These are phyloP conservation scores for Mortierella sp. DNA, from an alignment of 371 early-diverging fungal genomes.

Conservation along the genomic window DNA sequence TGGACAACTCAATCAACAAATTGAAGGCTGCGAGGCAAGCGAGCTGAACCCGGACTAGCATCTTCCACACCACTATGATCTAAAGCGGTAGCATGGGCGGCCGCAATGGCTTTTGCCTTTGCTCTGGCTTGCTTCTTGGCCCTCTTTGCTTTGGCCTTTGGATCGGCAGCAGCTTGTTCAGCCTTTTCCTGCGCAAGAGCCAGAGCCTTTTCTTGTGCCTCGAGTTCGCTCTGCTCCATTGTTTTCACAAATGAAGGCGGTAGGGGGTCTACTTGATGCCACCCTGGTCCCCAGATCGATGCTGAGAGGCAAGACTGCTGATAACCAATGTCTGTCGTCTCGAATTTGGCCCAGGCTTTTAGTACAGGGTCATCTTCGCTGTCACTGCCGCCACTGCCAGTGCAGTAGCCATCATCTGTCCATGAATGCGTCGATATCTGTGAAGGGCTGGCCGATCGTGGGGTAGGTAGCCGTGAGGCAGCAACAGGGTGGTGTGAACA, in stretches of 20 bases:
- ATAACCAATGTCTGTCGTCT: not conserved
- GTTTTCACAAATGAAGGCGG: constrained; percentile 38
- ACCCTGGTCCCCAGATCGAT: constrained; percentile 47
- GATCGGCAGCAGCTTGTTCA: constrained; percentile 8
- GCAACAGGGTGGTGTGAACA: constrained; percentile 20
- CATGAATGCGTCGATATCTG: constrained; percentile 5
- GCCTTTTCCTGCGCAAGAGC: constrained; percentile 26
- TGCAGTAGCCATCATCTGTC: constrained; percentile 3
- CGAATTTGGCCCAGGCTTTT: constrained; percentile 17
- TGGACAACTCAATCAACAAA: constrained; percentile 38
- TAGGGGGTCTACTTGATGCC: constrained; percentile 47
- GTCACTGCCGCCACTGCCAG: not conserved
- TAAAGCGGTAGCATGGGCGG: constrained; percentile 6
- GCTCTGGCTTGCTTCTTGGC: constrained; percentile 27
- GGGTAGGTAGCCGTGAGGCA: constrained; percentile 1
- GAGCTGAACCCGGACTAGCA: constrained; percentile 14
- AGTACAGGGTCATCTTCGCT: constrained; percentile 13
- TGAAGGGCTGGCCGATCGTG: not conserved
- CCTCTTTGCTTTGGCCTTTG: constrained; percentile 34
- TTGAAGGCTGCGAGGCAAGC: constrained; percentile 41
- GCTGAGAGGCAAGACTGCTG: constrained; percentile 12
- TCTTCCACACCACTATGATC: too few relatives aligned
- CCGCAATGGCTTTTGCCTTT: constrained; percentile 28
- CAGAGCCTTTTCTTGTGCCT: constrained; percentile 25
- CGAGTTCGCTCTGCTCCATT: constrained; percentile 23